Percentiles rank a stretch among this genome's conserved stretches.
phyloP scores from a whole-genome alignment of 2,329 filamentous ascomycete genomes.

The Cercospora citrullina region DNA sequence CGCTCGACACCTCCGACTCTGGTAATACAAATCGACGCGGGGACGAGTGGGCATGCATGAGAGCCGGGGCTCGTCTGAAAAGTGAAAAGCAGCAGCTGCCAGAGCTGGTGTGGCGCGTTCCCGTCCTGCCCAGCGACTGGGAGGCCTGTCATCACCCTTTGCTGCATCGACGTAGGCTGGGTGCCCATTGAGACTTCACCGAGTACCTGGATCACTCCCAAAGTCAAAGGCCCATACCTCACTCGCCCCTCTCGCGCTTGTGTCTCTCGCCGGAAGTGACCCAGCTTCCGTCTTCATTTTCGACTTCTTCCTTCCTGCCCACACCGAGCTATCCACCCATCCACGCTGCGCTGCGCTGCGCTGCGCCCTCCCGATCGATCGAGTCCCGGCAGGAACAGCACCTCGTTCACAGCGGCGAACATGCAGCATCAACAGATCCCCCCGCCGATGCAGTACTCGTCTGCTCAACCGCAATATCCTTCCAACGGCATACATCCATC shows the following conservation, averaged over 20 bases:
- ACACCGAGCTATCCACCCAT: not conserved
- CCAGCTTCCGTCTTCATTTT: not conserved
- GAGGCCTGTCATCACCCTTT: conserved; percentile 3
- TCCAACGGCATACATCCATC: conserved; percentile 25
- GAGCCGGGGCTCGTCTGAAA: not conserved
- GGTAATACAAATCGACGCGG: not conserved
- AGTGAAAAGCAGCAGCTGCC: not conserved
- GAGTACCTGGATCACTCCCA: conserved; percentile 22
- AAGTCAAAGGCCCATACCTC: conserved; percentile 25
- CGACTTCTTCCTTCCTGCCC: not conserved
- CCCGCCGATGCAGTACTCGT: conserved; percentile 19
- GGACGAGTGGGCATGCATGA: not conserved
- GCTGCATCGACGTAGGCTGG: conserved; percentile 6
- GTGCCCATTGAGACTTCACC: conserved; percentile 7
- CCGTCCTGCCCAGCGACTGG: not conserved
- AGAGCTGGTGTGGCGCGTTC: not conserved
- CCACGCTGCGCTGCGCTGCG: not conserved
- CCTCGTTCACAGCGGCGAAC: conserved; percentile 3
- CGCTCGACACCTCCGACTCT: not conserved
- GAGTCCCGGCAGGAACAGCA: conserved; percentile 7
- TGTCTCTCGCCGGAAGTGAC: conserved; percentile 6
- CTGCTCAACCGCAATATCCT: conserved; percentile 21
- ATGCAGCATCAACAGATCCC: conserved; percentile 17
- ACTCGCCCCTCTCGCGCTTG: conserved; percentile 17
- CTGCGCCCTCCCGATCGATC: conserved; percentile 2